These are phyloP conservation scores for Pisolithus marmoratus DNA, from an alignment of 768 basidiomycete genomes.

Conservation along the genomic window DNA sequence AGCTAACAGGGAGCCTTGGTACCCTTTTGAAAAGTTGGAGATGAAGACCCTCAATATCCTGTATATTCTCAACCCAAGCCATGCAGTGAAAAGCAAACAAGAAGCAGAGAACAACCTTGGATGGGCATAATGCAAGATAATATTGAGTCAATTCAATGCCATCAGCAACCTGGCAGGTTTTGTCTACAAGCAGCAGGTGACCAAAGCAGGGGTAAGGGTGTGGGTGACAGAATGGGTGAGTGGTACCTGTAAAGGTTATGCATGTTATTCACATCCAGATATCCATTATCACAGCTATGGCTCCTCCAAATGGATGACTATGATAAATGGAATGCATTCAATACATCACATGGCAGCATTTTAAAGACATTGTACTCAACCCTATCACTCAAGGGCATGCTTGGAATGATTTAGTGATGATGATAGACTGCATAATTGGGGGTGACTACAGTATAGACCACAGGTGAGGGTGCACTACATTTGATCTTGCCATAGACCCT, in stretches of 20 bases:
- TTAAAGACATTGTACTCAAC: background rate
- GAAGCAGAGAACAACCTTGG: background rate
- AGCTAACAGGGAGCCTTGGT: background rate
- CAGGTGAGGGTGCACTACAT: background rate
- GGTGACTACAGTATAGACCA: background rate
- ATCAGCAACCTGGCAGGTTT: background rate
- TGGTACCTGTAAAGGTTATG: no score
- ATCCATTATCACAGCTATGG: background rate
- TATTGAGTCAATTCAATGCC: background rate
- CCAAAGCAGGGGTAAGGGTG: background rate
- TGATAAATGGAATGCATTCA: background rate
- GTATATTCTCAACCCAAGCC: background rate
- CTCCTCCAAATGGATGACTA: background rate
- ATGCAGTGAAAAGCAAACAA: background rate
- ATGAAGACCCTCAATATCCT: background rate
- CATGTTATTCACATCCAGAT: background rate
- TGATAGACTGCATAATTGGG: background rate
- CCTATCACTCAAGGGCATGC: no score
- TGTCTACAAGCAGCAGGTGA: background rate
- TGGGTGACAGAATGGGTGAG: background rate
- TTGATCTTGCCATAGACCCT: no score
- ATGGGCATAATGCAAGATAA: background rate
- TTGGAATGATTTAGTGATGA: background rate
- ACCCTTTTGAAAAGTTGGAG: background rate
- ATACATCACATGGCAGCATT: background rate